Evolutionary conservation across 257 asterid genomes (phyloP), one percentile per base, ranked within the genome.

Genomic region (Leonotis leonurus): DNA sequence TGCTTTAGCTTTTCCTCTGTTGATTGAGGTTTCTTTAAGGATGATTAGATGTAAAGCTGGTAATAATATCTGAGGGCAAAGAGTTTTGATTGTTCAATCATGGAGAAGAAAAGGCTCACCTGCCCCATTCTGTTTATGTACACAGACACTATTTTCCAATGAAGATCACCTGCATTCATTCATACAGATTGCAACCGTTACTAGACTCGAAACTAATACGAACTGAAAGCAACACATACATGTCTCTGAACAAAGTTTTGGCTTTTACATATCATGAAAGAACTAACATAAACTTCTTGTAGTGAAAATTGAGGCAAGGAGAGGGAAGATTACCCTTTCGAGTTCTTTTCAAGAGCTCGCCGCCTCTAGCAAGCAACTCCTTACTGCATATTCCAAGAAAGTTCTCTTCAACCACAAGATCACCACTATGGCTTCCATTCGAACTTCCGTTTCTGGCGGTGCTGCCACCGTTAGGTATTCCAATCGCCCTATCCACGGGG

Each of bases 301-400:
- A 62, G 12, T 5, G 12, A 24, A 12, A 18, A 10, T n/a, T 12
- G 30, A 35, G 50, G 37, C 4, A 1, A 56, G 10, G 46, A 18
- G 18, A 32, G 29, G 4, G 32, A 22, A 25, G 18, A 30, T n/a
- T 82, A 93, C 99, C 97, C 57, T 78, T 85, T 16, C 99, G 86
- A 41, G 99, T 93, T 71, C 87, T 81, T 73, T 93, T 90, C 5
- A 93, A 80, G 56, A 93, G 97, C 69, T 93, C 99, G 17, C 87
- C 73, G 6, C 99, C 99, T 66, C 92, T 70, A 20, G 99, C 96
- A 7, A 93, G 95, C 65, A 93, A 70, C 68, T 93, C 97, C 54
- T 96, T 69, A 60, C 95, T 85, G 52, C 97, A 93, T 25, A 87
- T 82, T 40, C 95, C 96, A 6, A 93, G 99, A 70, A 93, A 89